These are phyloP conservation scores for Sutorius australiensis DNA, from an alignment of 768 basidiomycete species.

Conservation along the genomic window DNA sequence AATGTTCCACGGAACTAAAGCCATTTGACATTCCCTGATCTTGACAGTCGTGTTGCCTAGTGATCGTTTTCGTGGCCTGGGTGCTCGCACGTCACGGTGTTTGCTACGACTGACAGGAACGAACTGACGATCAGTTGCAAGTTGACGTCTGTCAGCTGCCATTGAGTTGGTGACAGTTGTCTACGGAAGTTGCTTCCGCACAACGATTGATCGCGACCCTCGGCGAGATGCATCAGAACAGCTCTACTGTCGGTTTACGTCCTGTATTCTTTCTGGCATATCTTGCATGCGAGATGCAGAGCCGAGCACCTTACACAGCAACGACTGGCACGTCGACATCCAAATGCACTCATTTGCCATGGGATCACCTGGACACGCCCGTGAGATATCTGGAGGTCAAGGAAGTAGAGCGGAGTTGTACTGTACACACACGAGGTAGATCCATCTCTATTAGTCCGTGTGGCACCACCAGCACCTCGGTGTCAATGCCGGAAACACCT, in stretches of 20 bases:
- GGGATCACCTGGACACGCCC: background rate
- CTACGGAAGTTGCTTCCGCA: slow-evolving; percentile 1
- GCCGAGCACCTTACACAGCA: background rate
- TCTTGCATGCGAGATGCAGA: background rate
- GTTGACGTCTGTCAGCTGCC: background rate
- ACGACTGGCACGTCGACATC: background rate
- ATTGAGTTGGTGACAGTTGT: background rate
- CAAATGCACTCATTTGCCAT: background rate
- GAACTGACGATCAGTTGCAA: slow-evolving; percentile 8
- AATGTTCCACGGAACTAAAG: background rate
- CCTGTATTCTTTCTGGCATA: background rate
- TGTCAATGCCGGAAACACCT: background rate
- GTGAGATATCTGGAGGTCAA: background rate
- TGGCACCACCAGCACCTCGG: background rate
- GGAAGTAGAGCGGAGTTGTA: background rate
- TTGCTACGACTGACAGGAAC: background rate
- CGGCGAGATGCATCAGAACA: background rate
- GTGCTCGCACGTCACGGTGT: background rate
- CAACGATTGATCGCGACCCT: background rate
- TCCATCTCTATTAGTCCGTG: background rate
- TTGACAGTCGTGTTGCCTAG: background rate
- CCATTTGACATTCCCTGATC: background rate
- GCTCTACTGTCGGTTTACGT: background rate
- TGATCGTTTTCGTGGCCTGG: background rate
- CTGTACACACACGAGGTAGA: background rate